These are phyloP conservation scores for Leishmania tarentolae DNA, from an alignment of 208 protist genomes.

Conservation along the genomic window DNA sequence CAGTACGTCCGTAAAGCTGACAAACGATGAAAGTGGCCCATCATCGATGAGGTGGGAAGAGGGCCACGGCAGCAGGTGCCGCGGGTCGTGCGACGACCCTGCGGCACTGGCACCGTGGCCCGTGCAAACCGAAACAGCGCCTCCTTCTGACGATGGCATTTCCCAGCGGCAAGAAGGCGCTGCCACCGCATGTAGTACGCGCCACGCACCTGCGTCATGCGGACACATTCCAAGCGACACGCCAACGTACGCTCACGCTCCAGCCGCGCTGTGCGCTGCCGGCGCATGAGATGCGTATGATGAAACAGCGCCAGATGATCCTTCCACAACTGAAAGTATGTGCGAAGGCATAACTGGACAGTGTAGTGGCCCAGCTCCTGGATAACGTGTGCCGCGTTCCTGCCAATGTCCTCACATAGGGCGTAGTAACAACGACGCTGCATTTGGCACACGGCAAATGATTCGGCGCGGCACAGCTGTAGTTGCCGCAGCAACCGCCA, in stretches of 20 bases:
- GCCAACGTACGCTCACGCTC: conserved; percentile 24
- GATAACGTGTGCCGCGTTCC: conserved; percentile 48
- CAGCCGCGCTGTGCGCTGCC: conserved; percentile 42
- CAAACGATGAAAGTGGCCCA: conserved; percentile 27
- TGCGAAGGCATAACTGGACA: conserved; percentile 29
- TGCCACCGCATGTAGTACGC: conserved; percentile 36
- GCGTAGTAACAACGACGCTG: conserved; percentile 69
- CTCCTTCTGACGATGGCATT: conserved; percentile 8
- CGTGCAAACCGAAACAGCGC: conserved; percentile 21
- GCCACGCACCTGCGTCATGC: conserved; percentile 8
- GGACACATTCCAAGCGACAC: background rate
- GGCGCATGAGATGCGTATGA: conserved; percentile 56
- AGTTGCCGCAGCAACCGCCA: conserved; percentile 57
- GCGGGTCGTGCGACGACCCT: background rate
- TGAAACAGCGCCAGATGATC: conserved; percentile 47
- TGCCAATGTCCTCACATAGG: conserved; percentile 38
- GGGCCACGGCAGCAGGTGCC: background rate
- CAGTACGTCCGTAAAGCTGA: conserved; percentile 21
- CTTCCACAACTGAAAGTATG: conserved; percentile 52
- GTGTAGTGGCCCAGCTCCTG: conserved; percentile 42
- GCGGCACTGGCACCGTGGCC: background rate
- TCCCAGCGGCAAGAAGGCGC: conserved; percentile 16
- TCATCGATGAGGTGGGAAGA: conserved; percentile 42
- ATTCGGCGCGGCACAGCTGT: conserved; percentile 44
- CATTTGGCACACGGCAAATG: conserved; percentile 54